These are phyloP conservation scores for Eragrostis nindensis DNA, from an alignment of 176 grass and related monocot species.

Conservation along the genomic window DNA sequence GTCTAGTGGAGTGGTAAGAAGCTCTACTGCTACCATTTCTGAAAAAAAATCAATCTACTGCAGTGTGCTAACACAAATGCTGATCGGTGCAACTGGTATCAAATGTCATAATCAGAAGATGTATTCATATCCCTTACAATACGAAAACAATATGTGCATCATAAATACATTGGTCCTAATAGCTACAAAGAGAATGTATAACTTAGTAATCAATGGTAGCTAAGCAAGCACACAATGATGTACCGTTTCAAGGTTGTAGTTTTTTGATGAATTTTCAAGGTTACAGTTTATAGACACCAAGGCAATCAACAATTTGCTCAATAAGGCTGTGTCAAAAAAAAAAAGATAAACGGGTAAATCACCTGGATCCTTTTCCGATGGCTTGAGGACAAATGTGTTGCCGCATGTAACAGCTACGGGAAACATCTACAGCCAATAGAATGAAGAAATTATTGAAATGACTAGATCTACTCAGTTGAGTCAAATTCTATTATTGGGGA, in stretches of 20 bases:
- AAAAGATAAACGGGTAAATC: conserved; percentile 24
- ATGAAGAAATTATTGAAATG: conserved; percentile 3
- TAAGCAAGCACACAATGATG: background rate
- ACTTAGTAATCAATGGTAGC: conserved; percentile 1
- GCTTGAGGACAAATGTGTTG: conserved; percentile 96
- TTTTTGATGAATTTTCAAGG: no score
- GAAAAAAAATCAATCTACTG: conserved; percentile 8
- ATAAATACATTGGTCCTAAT: background rate
- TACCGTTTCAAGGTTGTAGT: background rate
- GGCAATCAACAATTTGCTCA: background rate
- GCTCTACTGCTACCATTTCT: background rate
- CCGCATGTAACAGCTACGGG: conserved; percentile 88
- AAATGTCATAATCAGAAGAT: background rate
- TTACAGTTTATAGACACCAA: background rate
- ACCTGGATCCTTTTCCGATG: conserved; percentile 99
- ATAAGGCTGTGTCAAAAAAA: background rate
- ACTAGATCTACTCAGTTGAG: conserved; percentile 2
- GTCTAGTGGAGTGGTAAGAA: background rate
- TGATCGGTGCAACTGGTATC: background rate
- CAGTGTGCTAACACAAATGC: conserved; percentile 5
- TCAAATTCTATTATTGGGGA: conserved; percentile 13
- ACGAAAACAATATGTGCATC: background rate
- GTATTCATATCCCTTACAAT: background rate
- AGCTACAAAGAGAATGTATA: conserved; percentile 4
- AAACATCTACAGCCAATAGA: conserved; percentile 81